A percentile compares a stretch with the other conserved stretches of the same genome.
These are phyloP conservation scores for Lunularia cruciata DNA, from an alignment of 225 moss, liverwort and hornwort genomes.

Conservation along the genomic window DNA sequence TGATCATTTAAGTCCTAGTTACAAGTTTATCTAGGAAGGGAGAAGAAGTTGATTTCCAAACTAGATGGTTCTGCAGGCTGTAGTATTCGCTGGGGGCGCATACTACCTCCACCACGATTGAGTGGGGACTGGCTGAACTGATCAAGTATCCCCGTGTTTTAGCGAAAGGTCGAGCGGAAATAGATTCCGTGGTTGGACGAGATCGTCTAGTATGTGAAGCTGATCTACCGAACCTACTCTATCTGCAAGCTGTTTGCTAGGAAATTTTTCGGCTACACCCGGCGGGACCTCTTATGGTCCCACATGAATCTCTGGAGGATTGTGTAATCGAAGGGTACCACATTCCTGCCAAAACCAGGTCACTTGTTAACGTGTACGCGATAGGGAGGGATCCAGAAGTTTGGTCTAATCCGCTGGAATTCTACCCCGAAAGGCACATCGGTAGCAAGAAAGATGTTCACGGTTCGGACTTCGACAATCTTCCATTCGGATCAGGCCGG, in stretches of 20 bases:
- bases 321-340: slow-evolving; percentile 25
- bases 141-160: slow-evolving; percentile 16
- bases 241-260: slow-evolving; percentile 45
- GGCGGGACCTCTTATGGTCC: slow-evolving; percentile 30
- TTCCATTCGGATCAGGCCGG: slow-evolving; percentile 30
- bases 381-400: slow-evolving; percentile 25
- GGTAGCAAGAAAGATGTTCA: slow-evolving; percentile 8
- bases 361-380: slow-evolving; percentile 46
- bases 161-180: slow-evolving; percentile 31
- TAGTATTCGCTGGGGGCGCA: slow-evolving; percentile 25
- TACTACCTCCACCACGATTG: slow-evolving; percentile 5
- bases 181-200: slow-evolving; percentile 25
- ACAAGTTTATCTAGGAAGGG: not conserved
- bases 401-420: slow-evolving; percentile 32
- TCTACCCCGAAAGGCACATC: slow-evolving; percentile 48
- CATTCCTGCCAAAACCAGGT: slow-evolving; percentile 27
- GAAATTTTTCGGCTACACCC: slow-evolving; percentile 53
- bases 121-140: slow-evolving; percentile 34
- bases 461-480: slow-evolving; percentile 15
- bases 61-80: slow-evolving; percentile 2
- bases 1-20: not conserved
- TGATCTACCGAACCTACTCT: slow-evolving; percentile 38
- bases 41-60: not conserved
- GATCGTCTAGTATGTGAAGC: slow-evolving; percentile 48
- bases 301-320: slow-evolving; percentile 11